Evolutionary conservation across 2,329 filamentous ascomycete genomes (phyloP).

Genomic region (Cyphellophora attinorum): DNA sequence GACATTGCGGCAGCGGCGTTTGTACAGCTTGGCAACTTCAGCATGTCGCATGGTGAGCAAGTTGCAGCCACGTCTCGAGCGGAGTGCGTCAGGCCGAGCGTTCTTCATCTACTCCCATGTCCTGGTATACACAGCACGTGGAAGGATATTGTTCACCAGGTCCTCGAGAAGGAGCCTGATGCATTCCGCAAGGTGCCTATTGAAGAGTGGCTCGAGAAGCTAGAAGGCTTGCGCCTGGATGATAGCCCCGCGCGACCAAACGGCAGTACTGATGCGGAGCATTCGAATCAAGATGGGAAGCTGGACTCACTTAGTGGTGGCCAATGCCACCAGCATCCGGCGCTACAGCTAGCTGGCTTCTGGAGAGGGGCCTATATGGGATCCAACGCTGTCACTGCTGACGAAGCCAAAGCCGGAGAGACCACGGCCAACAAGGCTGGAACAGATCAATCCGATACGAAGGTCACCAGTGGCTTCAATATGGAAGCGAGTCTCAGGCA

Average conservation of each 20-base stretch:
- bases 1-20: slow-evolving; percentile 31
- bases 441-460: background rate
- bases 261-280: too few species aligned
- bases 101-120: slow-evolving; percentile 8
- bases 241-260: slow-evolving; percentile 4
- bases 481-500: background rate
- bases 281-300: too few species aligned
- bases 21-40: slow-evolving; percentile 12
- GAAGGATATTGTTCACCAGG: background rate
- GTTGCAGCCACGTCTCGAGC: slow-evolving; percentile 4
- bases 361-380: slow-evolving; percentile 37
- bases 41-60: background rate
- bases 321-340: slow-evolving; percentile 34
- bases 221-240: slow-evolving; percentile 24
- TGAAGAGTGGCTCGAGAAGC: slow-evolving; percentile 31
- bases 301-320: too few species aligned
- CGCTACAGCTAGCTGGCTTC: slow-evolving; percentile 37
- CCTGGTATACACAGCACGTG: slow-evolving; percentile 11
- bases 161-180: background rate
- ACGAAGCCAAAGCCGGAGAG: background rate
- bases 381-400: slow-evolving; percentile 9
- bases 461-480: background rate
- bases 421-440: background rate
- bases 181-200: slow-evolving; percentile 30
- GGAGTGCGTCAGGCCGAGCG: slow-evolving; percentile 3